phyloP scores from a whole-genome alignment of 805 yeast genomes.

The Metschnikowia cubensis region DNA sequence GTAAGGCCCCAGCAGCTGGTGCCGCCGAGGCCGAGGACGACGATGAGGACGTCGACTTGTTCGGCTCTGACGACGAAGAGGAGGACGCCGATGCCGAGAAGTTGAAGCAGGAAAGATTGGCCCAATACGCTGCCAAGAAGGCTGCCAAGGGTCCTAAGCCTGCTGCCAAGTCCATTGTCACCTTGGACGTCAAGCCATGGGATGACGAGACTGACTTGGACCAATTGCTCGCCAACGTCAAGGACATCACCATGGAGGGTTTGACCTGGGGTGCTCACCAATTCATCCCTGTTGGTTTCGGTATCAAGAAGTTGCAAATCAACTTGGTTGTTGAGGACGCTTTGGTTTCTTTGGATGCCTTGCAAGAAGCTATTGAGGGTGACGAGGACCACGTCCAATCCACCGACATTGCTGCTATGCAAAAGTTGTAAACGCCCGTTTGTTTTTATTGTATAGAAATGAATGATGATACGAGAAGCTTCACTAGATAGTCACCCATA shows the following conservation, averaged over 20 bases:
- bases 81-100: slow-evolving; percentile 97
- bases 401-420: slow-evolving; percentile 98
- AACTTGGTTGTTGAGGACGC: slow-evolving; percentile 98
- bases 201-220: slow-evolving; percentile 98
- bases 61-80: slow-evolving; percentile 92
- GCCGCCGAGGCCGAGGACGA: slow-evolving; percentile 65
- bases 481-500: too few relatives aligned
- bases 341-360: slow-evolving; percentile 87
- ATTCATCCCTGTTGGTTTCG: slow-evolving; percentile 97
- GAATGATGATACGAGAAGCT: slow-evolving; percentile 11
- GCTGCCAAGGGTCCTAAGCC: slow-evolving; percentile 97
- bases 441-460: slow-evolving; percentile 24
- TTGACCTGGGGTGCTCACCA: slow-evolving; percentile 97
- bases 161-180: slow-evolving; percentile 96
- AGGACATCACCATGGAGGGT: slow-evolving; percentile 85
- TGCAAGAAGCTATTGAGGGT: slow-evolving; percentile 73
- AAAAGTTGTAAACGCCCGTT: slow-evolving; percentile 64
- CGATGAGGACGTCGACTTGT: slow-evolving; percentile 90
- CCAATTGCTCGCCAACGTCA: slow-evolving; percentile 80
- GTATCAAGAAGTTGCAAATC: slow-evolving; percentile 98
- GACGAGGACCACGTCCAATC: slow-evolving; percentile 99
- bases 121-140: slow-evolving; percentile 96
- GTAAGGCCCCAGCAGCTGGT: slow-evolving; percentile 52
- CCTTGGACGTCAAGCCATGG: slow-evolving; percentile 99
- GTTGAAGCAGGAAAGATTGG: slow-evolving; percentile 95